A percentile compares a stretch with the other conserved stretches of the same genome.
Evolutionary conservation across 129 eudicot species (phyloP).

Genomic region (Glebionis coronaria): DNA sequence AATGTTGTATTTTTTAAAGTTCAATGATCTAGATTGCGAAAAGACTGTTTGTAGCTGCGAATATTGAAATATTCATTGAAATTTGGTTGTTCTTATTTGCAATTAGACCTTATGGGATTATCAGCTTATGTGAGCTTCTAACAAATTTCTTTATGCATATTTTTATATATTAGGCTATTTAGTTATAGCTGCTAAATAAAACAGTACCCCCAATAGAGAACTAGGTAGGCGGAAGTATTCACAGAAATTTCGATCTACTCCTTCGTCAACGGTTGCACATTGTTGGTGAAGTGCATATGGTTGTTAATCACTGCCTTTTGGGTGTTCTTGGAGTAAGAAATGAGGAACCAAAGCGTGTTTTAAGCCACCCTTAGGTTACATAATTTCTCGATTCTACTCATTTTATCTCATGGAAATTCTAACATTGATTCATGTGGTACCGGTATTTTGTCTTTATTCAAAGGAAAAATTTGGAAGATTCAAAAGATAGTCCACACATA

Average conservation of each 20-base stretch:
- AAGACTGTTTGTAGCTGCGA: too few relatives aligned
- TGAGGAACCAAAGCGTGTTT: slow-evolving; percentile 78
- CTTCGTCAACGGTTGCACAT: slow-evolving; percentile 89
- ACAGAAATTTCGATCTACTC: slow-evolving; percentile 82
- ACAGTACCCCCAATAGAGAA: slow-evolving; percentile 94
- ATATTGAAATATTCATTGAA: too few relatives aligned
- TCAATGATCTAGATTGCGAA: too few relatives aligned
- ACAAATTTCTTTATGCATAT: slow-evolving; percentile 1
- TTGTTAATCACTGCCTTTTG: slow-evolving; percentile 87
- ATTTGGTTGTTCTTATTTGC: too few relatives aligned
- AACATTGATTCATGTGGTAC: neutral
- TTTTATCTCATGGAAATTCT: neutral
- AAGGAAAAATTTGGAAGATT: neutral
- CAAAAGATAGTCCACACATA: neutral
- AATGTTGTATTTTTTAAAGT: too few relatives aligned
- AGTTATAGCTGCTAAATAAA: slow-evolving; percentile 85
- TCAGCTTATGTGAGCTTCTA: neutral
- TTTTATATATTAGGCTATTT: slow-evolving; percentile 67
- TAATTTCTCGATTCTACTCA: too few relatives aligned
- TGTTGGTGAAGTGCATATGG: too few relatives aligned
- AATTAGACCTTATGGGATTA: neutral
- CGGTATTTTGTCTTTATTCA: too few relatives aligned
- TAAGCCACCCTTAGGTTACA: slow-evolving; percentile 90
- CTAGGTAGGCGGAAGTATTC: slow-evolving; percentile 94
- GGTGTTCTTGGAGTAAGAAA: slow-evolving; percentile 85